Conservation (phyloP, 768 basidiomycete genomes). For the Mycena floridula region DNA sequence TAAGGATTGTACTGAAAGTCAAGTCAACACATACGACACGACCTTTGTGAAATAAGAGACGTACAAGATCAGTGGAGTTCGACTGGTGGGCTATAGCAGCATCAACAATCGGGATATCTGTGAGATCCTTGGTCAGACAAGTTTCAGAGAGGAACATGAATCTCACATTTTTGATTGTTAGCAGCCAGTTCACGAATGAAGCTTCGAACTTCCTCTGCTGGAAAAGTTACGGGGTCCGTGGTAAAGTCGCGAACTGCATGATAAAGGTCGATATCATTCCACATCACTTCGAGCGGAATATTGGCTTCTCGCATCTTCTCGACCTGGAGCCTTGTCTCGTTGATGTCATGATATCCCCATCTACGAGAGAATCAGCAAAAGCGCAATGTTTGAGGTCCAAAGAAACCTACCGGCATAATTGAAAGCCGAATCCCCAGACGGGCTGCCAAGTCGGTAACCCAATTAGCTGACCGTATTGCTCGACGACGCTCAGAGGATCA, state of each 20-base stretch:
- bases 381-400: not conserved
- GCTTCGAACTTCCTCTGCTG: conserved; percentile 40
- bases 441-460: conserved; percentile 71
- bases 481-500: conserved; percentile 49
- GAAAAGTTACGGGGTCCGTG: conserved; percentile 57
- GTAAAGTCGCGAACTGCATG: conserved; percentile 68
- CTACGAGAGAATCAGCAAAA: conserved; percentile 8
- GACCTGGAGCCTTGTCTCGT: conserved; percentile 50
- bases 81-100: conserved; percentile 51
- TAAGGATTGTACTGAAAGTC: conserved; percentile 58
- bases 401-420: conserved; percentile 52
- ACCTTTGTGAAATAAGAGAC: conserved; percentile 16
- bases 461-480: conserved; percentile 64
- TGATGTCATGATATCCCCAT: conserved; percentile 36
- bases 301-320: conserved; percentile 56
- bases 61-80: conserved; percentile 57
- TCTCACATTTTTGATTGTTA: conserved; percentile 44
- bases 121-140: not conserved
- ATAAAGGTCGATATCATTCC: conserved; percentile 76
- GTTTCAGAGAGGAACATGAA: not conserved
- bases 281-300: conserved; percentile 80
- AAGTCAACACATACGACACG: not conserved
- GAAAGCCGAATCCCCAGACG: conserved; percentile 74
- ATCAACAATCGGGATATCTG: conserved; percentile 69
- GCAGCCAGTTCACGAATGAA: conserved; percentile 54